phyloP scores from a whole-genome alignment of 495 filamentous ascomycete species.

The Penicillium soppii region DNA sequence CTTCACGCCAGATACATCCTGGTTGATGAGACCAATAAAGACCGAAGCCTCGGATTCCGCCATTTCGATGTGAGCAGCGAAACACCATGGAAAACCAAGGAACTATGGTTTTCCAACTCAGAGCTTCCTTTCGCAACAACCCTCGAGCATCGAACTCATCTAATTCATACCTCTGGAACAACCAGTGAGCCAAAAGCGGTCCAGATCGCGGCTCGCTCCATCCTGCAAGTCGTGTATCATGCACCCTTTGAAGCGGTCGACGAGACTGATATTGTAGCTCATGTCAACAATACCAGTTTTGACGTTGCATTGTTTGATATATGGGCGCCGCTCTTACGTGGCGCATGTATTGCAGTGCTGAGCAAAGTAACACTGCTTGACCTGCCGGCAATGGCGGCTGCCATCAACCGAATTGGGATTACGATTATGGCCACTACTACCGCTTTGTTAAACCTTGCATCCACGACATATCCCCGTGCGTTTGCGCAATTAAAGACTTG shows the following conservation, averaged over 20 bases:
- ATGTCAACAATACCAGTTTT: constrained; percentile 25
- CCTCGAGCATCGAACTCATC: constrained; percentile 16
- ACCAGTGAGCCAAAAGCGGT: constrained; percentile 23
- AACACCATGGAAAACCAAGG: background rate
- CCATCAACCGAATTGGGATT: constrained; percentile 4
- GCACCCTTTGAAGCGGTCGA: constrained; percentile 14
- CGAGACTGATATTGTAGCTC: constrained; percentile 12
- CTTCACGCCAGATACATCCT: constrained; percentile 6
- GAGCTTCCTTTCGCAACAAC: background rate
- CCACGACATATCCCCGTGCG: constrained; percentile 9
- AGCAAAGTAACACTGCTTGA: constrained; percentile 7
- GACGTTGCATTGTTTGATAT: constrained; percentile 29
- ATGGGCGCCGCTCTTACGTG: constrained; percentile 20
- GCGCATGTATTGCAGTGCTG: constrained; percentile 16
- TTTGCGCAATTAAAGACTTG: constrained; percentile 10
- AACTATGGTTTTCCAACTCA: background rate
- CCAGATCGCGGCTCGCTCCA: constrained; percentile 15
- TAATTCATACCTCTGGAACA: constrained; percentile 27
- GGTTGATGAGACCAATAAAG: constrained; percentile 4
- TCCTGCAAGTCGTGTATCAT: constrained; percentile 20
- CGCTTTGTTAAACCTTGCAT: constrained; percentile 17
- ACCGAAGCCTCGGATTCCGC: constrained; percentile 4
- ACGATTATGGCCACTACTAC: constrained; percentile 13
- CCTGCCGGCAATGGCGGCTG: background rate
- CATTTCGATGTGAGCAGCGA: background rate